A percentile compares a stretch with the other conserved stretches of the same genome.
Conservation (phyloP, 129 eudicot species). For the Apium graveolens region DNA sequence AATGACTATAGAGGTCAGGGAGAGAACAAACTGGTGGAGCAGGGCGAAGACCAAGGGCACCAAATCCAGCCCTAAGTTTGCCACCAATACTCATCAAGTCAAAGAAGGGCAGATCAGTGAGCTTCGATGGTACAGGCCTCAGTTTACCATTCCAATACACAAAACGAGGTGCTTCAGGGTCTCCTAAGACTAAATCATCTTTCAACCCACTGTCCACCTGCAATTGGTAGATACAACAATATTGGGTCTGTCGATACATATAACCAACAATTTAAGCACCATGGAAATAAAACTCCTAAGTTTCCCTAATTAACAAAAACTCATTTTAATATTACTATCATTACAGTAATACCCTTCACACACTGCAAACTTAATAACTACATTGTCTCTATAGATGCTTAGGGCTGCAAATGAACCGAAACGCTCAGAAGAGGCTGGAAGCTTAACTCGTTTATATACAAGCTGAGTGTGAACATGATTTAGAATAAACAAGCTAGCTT, state of each 20-base stretch:
- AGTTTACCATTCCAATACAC: slow-evolving; percentile 77
- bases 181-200: slow-evolving; percentile 87
- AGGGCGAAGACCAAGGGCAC: slow-evolving; percentile 88
- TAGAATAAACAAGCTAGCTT: neutral
- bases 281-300: neutral
- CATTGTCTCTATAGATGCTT: neutral
- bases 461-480: neutral
- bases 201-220: slow-evolving; percentile 85
- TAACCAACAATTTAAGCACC: neutral
- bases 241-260: too few species aligned
- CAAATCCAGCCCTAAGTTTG: slow-evolving; percentile 94
- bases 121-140: slow-evolving; percentile 87
- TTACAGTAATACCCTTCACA: neutral
- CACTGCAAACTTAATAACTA: neutral
- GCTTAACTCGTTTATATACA: neutral
- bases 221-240: slow-evolving; percentile 2
- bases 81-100: slow-evolving; percentile 84
- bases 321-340: neutral
- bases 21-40: slow-evolving; percentile 66
- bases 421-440: neutral
- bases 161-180: slow-evolving; percentile 86
- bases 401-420: neutral
- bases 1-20: neutral
- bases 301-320: too few species aligned
- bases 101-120: slow-evolving; percentile 72